A percentile compares a stretch with the other conserved stretches of the same genome.
Evolutionary conservation across 352 stramenopile species (phyloP).

Genomic region (Phytophthora palmivora): DNA sequence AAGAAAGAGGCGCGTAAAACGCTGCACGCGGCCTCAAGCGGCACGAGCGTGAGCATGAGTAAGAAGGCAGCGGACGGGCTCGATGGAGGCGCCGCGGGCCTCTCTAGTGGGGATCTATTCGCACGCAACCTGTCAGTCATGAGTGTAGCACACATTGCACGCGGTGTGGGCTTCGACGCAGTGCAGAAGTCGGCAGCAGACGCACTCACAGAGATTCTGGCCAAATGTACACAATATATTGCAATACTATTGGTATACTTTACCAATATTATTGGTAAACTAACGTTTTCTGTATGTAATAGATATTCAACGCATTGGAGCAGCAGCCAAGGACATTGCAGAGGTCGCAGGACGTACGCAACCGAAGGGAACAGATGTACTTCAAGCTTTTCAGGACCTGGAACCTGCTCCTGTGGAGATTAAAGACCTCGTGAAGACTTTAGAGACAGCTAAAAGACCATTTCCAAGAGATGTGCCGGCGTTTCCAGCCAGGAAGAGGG

Average conservation of each 20-base stretch:
- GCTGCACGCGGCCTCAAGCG: constrained; percentile 15
- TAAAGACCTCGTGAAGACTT: constrained; percentile 55
- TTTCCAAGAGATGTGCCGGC: constrained; percentile 62
- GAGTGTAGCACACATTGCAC: constrained; percentile 55
- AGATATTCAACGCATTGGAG: constrained; percentile 67
- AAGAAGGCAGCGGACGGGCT: constrained; percentile 40
- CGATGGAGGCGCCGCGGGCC: constrained; percentile 14
- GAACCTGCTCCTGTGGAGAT: constrained; percentile 51
- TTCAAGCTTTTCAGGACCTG: constrained; percentile 57
- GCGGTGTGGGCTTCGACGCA: constrained; percentile 59
- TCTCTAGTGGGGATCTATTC: constrained; percentile 54
- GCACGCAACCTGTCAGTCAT: constrained; percentile 58
- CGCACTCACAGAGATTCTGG: constrained; percentile 60
- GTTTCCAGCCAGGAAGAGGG: constrained; percentile 61
- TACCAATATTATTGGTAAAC: constrained; percentile 16
- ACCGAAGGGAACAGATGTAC: constrained; percentile 53
- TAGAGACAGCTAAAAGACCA: constrained; percentile 59
- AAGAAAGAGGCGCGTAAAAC: constrained; percentile 37
- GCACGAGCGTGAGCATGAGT: constrained; percentile 57
- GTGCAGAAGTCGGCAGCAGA: constrained; percentile 60
- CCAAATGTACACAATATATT: constrained; percentile 46
- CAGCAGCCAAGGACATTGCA: constrained; percentile 55
- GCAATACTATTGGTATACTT: constrained; percentile 13
- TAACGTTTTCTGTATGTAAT: neutral
- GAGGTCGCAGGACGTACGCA: constrained; percentile 63